Evolutionary conservation across 1,284 basidiomycete genomes (phyloP).

Genomic region (Tilletia setariae): DNA sequence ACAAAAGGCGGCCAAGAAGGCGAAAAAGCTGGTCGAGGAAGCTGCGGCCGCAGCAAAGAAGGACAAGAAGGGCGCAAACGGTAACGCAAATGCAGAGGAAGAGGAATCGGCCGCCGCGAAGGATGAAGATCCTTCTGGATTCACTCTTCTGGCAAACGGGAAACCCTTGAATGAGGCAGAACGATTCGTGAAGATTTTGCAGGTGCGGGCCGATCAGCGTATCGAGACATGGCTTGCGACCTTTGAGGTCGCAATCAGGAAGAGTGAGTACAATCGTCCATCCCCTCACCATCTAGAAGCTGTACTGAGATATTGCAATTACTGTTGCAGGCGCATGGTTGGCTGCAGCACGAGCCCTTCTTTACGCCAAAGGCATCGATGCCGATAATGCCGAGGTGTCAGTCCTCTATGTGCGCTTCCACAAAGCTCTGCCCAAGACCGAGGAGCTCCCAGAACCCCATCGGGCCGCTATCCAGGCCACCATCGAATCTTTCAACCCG

Average conservation of each 20-base stretch:
- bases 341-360: conserved; percentile 72
- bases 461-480: conserved; percentile 34
- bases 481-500: conserved; percentile 68
- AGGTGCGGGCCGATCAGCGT: conserved; percentile 57
- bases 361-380: conserved; percentile 63
- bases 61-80: conserved; percentile 13
- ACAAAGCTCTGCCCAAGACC: conserved; percentile 54
- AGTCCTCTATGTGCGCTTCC: conserved; percentile 68
- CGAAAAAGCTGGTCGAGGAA: background rate
- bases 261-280: conserved; percentile 61
- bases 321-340: conserved; percentile 68
- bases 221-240: conserved; percentile 71
- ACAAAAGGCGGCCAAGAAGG: conserved; percentile 58
- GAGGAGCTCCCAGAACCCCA: conserved; percentile 53
- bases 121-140: conserved; percentile 47
- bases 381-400: conserved; percentile 69
- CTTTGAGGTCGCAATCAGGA: conserved; percentile 77
- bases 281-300: background rate
- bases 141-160: conserved; percentile 25
- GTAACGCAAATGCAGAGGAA: conserved; percentile 20
- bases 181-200: conserved; percentile 70
- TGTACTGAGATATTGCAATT: background rate
- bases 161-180: conserved; percentile 71
- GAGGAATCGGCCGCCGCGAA: conserved; percentile 23
- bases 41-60: background rate